phyloP scores from a whole-genome alignment of 768 basidiomycete species.

The Calocybe cyanea region DNA sequence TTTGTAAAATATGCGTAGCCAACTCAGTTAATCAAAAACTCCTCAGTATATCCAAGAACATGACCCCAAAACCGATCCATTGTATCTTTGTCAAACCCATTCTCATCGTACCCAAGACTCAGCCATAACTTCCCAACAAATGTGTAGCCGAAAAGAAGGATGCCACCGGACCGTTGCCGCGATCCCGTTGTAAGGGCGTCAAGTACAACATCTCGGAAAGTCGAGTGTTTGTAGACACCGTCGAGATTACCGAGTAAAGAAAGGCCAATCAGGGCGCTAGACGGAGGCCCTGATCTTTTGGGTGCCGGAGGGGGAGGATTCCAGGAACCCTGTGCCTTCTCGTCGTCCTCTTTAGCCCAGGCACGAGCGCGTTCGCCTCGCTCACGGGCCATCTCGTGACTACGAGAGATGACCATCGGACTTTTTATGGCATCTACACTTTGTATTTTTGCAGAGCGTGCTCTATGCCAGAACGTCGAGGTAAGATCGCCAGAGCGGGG shows the following conservation, averaged over 20 bases:
- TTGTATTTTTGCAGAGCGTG: constrained; percentile 63
- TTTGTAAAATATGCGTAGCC: no score
- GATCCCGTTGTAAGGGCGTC: constrained; percentile 81
- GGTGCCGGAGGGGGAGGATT: constrained; percentile 23
- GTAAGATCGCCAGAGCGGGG: constrained; percentile 39
- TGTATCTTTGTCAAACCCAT: constrained; percentile 61
- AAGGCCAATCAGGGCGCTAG: constrained; percentile 66
- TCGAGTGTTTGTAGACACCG: constrained; percentile 69
- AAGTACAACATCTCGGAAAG: constrained; percentile 55
- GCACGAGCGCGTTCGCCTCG: constrained; percentile 55
- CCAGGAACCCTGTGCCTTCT: constrained; percentile 43
- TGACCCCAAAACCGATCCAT: constrained; percentile 69
- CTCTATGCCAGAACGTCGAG: constrained; percentile 70
- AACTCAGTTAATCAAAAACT: constrained; percentile 41
- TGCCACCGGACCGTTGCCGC: constrained; percentile 71
- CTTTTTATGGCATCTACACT: constrained; percentile 62
- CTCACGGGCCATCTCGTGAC: constrained; percentile 60
- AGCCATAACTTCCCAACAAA: constrained; percentile 75
- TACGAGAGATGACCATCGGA: constrained; percentile 57
- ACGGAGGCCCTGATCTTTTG: constrained; percentile 35
- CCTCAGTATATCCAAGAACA: constrained; percentile 49
- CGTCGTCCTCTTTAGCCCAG: constrained; percentile 78
- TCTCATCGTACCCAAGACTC: constrained; percentile 75
- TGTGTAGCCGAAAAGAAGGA: constrained; percentile 82
- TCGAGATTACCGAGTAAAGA: constrained; percentile 86